Base-by-base conservation (phyloP, 305 asterid species). In the Vinca major region DNA sequence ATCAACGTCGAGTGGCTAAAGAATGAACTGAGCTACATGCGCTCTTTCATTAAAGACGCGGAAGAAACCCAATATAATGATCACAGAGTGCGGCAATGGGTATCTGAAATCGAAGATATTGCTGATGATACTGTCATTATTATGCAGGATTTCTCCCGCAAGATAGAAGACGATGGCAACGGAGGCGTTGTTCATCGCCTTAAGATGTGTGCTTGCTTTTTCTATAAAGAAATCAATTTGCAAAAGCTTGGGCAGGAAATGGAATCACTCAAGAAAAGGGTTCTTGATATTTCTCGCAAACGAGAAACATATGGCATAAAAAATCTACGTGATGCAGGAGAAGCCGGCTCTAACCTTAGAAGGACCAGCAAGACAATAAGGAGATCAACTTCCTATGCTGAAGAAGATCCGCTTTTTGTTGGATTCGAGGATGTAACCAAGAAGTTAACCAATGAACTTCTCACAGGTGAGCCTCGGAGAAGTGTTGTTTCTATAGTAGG, bases 101-200 rank as follows among this genome's bases (percentile, higher is more conserved):
- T 77, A 19, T 68, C 70, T 49, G 69, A 77, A 4, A 67, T 80
- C 64, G 49, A 58, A 7, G 63, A 63, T 40, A 37, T 56, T 55
- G 82, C 80, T 44, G 53, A 54, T 11, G 80, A 74, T 1, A 65
- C 74, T 12, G 70, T 71, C 5, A 64, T 64, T 26, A 51, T 48
- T 13, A 63, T 80, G 6, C 71, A 80, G n/a, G 50, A 39, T 7
- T 80, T 58, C 71, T 39, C 5, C 55, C 62, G 61, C 20, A 37
- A 20, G 41, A 40, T 69, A 0, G 76, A 45, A 45, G 49, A 45
- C 11, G 49, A 10, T 8, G 49, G 49, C 49, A 44, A 51, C 3
- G 26, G 5, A 67, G 71, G 67, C 67, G 3, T 12, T 48, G 4
- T 40, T 56, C 19, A 39, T 17, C 37, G 0, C 56, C 68, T 73